Conservation (phyloP, 306 rosid species). For the Fragaria nilgerrensis region DNA sequence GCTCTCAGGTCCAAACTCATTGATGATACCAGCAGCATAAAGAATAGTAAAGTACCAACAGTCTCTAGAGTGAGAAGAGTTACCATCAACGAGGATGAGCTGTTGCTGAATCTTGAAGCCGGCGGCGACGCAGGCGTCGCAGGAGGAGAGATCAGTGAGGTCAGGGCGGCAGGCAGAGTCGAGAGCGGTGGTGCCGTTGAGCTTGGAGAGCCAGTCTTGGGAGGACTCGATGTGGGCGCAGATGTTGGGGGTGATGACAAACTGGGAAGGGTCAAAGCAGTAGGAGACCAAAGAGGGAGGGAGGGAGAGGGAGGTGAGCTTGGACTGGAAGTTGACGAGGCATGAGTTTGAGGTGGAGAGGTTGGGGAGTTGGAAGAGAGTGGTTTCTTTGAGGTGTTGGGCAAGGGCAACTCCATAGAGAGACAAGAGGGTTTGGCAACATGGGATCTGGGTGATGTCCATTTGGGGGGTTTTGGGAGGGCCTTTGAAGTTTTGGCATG, state of each 20-base stretch:
- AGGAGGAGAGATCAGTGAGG: slow-evolving; percentile 49
- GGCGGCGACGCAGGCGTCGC: slow-evolving; percentile 63
- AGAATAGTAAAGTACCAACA: slow-evolving; percentile 63
- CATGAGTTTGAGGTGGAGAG: slow-evolving; percentile 71
- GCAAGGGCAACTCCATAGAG: slow-evolving; percentile 57
- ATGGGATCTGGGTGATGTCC: slow-evolving; percentile 19
- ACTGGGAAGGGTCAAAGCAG: slow-evolving; percentile 63
- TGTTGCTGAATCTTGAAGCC: slow-evolving; percentile 36
- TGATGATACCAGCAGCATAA: slow-evolving; percentile 78
- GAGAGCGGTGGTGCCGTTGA: slow-evolving; percentile 45
- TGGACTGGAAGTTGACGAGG: slow-evolving; percentile 58
- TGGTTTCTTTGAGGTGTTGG: slow-evolving; percentile 62
- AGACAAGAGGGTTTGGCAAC: slow-evolving; percentile 63
- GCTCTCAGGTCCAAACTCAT: slow-evolving; percentile 76
- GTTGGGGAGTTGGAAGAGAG: slow-evolving; percentile 59
- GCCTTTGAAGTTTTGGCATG: slow-evolving; percentile 43
- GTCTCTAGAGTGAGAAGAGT: slow-evolving; percentile 41
- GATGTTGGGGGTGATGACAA: slow-evolving; percentile 46
- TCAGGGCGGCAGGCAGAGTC: slow-evolving; percentile 55
- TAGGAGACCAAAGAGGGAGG: slow-evolving; percentile 29
- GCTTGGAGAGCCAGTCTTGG: slow-evolving; percentile 51
- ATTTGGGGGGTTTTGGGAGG: slow-evolving; percentile 6
- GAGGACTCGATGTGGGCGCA: slow-evolving; percentile 58
- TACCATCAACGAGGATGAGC: slow-evolving; percentile 54
- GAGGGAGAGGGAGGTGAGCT: slow-evolving; percentile 47